These are phyloP conservation scores for Vanderwaltozyma verrucispora DNA, from an alignment of 805 yeast genomes.

Conservation along the genomic window DNA sequence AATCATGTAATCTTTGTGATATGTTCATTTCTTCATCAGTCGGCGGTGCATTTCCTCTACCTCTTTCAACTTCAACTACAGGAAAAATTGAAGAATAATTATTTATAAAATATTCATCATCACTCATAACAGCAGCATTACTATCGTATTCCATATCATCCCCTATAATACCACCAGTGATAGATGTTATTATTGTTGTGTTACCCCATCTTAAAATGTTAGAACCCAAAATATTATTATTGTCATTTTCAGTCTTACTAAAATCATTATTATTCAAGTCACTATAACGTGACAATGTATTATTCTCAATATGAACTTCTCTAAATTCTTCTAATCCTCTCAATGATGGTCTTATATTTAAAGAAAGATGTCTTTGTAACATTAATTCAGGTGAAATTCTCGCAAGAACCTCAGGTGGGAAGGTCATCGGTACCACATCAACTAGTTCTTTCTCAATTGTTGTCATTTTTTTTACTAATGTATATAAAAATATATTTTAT, in stretches of 20 bases:
- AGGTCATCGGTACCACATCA: slow-evolving; percentile 40
- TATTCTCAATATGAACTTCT: slow-evolving; percentile 36
- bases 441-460: slow-evolving; percentile 6
- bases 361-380: slow-evolving; percentile 63
- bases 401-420: slow-evolving; percentile 76
- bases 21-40: slow-evolving; percentile 76
- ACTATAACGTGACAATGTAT: slow-evolving; percentile 29
- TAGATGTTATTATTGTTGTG: slow-evolving; percentile 63
- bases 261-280: background rate
- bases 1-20: slow-evolving; percentile 55
- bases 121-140: slow-evolving; percentile 31
- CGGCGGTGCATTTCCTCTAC: slow-evolving; percentile 66
- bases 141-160: slow-evolving; percentile 37
- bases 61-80: slow-evolving; percentile 67
- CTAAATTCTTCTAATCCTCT: slow-evolving; percentile 66
- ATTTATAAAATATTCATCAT: slow-evolving; percentile 21
- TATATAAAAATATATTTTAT: no score
- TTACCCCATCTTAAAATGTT: slow-evolving; percentile 59
- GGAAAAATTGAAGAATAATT: slow-evolving; percentile 45
- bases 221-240: slow-evolving; percentile 45
- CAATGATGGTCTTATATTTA: slow-evolving; percentile 67
- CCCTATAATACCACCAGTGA: slow-evolving; percentile 58
- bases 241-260: background rate
- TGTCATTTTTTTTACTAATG: no score
- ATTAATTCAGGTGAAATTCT: slow-evolving; percentile 80